These are phyloP conservation scores for Xylaria hypoxylon DNA, from an alignment of 2,329 filamentous ascomycete genomes.

Conservation along the genomic window DNA sequence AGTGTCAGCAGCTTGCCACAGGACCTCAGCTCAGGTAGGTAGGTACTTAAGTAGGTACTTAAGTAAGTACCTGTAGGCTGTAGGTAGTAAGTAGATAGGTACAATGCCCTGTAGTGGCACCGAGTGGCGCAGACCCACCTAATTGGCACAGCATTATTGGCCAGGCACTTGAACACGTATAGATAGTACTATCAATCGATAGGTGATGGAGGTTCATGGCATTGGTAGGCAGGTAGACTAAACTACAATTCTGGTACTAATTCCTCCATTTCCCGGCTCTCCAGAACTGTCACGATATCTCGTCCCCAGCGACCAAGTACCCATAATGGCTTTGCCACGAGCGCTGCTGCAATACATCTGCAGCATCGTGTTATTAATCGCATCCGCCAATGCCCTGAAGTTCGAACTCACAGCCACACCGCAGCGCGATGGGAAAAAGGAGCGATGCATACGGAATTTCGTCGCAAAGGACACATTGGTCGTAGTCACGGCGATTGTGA, in stretches of 20 bases:
- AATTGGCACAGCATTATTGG: constrained; percentile 21
- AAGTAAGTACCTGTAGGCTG: too few species aligned
- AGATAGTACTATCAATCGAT: constrained; percentile 13
- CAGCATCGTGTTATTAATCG: constrained; percentile 67
- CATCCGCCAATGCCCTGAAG: constrained; percentile 78
- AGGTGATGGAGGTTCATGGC: not conserved
- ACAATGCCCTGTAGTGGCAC: too few species aligned
- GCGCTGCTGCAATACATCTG: constrained; percentile 69
- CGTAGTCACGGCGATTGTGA: constrained; percentile 90
- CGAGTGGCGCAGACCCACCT: constrained; percentile 17
- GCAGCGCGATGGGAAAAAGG: constrained; percentile 69
- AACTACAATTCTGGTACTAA: constrained; percentile 6
- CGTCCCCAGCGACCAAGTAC: constrained; percentile 8
- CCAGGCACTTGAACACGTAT: constrained; percentile 36
- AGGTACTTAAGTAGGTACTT: too few species aligned
- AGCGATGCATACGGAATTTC: constrained; percentile 97
- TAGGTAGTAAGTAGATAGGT: too few species aligned
- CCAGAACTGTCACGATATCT: constrained; percentile 6
- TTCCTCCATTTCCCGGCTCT: not conserved
- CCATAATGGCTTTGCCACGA: constrained; percentile 61
- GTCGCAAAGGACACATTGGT: constrained; percentile 92
- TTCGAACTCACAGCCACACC: constrained; percentile 84
- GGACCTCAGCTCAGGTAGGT: not conserved
- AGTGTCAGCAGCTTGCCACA: not conserved
- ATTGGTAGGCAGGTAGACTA: constrained; percentile 8